Base-by-base conservation (phyloP, 106 monocot species). In the Acorus calamus region DNA sequence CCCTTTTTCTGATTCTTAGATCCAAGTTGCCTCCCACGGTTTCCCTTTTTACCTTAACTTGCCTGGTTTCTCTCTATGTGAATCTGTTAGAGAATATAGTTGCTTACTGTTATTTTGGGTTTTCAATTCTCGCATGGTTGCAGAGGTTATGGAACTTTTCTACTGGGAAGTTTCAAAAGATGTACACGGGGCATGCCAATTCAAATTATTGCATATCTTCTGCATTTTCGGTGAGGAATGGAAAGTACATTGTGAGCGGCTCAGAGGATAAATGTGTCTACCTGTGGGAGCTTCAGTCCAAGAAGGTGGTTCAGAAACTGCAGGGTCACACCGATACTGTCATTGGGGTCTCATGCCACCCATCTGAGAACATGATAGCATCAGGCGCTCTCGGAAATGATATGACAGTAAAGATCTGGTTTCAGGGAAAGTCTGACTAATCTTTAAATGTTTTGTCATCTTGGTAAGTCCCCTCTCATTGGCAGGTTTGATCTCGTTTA, bases 111-210 rank as follows among this genome's bases (percentile, higher is more conserved):
- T 11, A 3, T 46, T 61, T 3, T 14, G 10, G 3, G 47, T 45
- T 46, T 55, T 46, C 5, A 14, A 5, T 42, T 68, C 57, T 50
- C n/a, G 5, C 52, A 41, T 54, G 8, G 4, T 71, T 70, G 47
- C 83, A 87, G 87, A 83, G 80, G 67, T 63, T 83, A 2, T 87
- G 87, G 83, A 83, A 87, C 60, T 78, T 83, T 61, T 83, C 87
- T 14, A 69, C 80, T 0, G 87, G 87, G 11, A 83, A 87, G 60
- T 80, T 79, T 56, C 42, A 80, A 12, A 87, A 87, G 72, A 77
- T 72, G 4, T 87, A 87, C 53, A 80, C 65, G 3, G 87, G 87
- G 11, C 87, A 87, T 72, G 63, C 59, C 3, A 87, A 83, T 60
- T 53, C 60, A 42, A 77, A 72, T 46, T 87, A 61, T 62, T 87